Percentiles rank a stretch among this genome's conserved stretches.
These are phyloP conservation scores for Amanita exitialis DNA, from an alignment of 768 basidiomycete species.

Conservation along the genomic window DNA sequence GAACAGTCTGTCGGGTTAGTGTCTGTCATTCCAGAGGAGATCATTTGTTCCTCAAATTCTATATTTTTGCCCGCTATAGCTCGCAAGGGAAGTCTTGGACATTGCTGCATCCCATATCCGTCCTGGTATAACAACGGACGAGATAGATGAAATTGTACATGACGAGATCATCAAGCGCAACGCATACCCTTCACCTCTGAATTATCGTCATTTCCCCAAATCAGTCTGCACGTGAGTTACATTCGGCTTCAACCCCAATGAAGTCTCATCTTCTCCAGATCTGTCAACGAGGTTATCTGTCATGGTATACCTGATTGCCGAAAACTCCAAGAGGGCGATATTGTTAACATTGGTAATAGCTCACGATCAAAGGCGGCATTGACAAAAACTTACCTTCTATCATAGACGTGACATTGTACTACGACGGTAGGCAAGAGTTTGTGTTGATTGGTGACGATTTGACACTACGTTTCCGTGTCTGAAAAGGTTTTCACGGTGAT, in stretches of 20 bases:
- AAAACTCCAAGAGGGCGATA: constrained; percentile 84
- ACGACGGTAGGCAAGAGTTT: constrained; percentile 43
- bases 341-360: constrained; percentile 77
- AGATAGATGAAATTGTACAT: constrained; percentile 90
- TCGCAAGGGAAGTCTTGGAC: constrained; percentile 89
- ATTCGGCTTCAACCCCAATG: background rate
- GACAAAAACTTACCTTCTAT: constrained; percentile 2
- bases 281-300: constrained; percentile 93
- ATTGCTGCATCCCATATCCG: constrained; percentile 75
- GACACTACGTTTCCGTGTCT: background rate
- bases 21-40: background rate
- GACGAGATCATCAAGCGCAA: constrained; percentile 83
- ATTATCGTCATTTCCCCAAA: constrained; percentile 88
- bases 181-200: constrained; percentile 89
- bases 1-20: constrained; percentile 74
- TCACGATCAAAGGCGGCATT: constrained; percentile 2
- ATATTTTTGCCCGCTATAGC: constrained; percentile 29
- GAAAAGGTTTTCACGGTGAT: constrained; percentile 81
- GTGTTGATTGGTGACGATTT: background rate
- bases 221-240: constrained; percentile 79
- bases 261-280: constrained; percentile 30
- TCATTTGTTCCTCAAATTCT: background rate
- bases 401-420: constrained; percentile 71
- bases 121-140: constrained; percentile 94
- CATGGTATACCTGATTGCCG: constrained; percentile 92